Conservation (phyloP, 495 filamentous ascomycete species). For the Penicillium diatomitis region DNA sequence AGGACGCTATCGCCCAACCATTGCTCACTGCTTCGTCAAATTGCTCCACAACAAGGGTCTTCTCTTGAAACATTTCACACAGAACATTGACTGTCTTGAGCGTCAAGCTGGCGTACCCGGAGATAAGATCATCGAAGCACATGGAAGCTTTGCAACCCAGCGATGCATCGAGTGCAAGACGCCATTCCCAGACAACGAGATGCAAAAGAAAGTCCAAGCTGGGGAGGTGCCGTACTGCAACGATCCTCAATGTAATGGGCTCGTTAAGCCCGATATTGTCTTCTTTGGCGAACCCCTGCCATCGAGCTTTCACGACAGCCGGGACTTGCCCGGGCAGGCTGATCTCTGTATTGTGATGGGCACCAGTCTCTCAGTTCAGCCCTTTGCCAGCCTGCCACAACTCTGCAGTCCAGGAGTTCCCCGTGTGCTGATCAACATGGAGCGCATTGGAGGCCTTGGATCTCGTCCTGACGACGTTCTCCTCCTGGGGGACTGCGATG, state of each 20-base stretch:
- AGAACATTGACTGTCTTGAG: slow-evolving; percentile 96
- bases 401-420: slow-evolving; percentile 53
- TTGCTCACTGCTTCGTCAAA: slow-evolving; percentile 72
- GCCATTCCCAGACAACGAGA: slow-evolving; percentile 58
- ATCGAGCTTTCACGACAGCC: slow-evolving; percentile 53
- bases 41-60: slow-evolving; percentile 66
- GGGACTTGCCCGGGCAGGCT: slow-evolving; percentile 45
- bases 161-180: slow-evolving; percentile 80
- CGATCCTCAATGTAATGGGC: slow-evolving; percentile 51
- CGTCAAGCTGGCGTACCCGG: slow-evolving; percentile 74
- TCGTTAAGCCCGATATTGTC: slow-evolving; percentile 95
- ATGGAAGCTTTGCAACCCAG: slow-evolving; percentile 87
- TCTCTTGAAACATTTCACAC: slow-evolving; percentile 81
- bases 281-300: slow-evolving; percentile 93
- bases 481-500: slow-evolving; percentile 68
- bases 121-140: slow-evolving; percentile 81
- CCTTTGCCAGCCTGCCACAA: slow-evolving; percentile 73
- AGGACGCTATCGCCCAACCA: slow-evolving; percentile 78
- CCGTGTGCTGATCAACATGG: slow-evolving; percentile 78
- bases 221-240: slow-evolving; percentile 61
- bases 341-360: slow-evolving; percentile 88
- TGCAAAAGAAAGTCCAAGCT: slow-evolving; percentile 55
- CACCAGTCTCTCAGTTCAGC: slow-evolving; percentile 80
- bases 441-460: slow-evolving; percentile 75
- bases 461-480: slow-evolving; percentile 68